Percentiles rank a stretch among this genome's conserved stretches.
These are phyloP conservation scores for Phaeosphaeria sp. DNA, from an alignment of 2,329 filamentous ascomycete genomes.

Conservation along the genomic window DNA sequence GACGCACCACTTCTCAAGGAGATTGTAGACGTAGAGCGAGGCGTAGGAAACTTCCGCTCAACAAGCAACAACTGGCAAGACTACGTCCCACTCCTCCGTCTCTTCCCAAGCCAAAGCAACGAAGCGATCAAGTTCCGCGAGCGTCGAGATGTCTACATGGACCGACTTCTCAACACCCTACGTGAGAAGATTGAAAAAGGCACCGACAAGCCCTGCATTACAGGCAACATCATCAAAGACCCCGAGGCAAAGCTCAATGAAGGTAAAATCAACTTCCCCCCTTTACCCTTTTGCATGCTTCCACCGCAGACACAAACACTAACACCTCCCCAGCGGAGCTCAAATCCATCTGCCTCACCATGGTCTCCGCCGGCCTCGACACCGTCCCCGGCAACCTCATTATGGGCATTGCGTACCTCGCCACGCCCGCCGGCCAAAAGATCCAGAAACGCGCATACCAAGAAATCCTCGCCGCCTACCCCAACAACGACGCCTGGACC, in stretches of 20 bases:
- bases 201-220: conserved; percentile 72
- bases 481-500: conserved; percentile 77
- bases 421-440: conserved; percentile 69
- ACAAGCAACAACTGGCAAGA: conserved; percentile 88
- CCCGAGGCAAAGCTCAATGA: conserved; percentile 73
- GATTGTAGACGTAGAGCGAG: conserved; percentile 77
- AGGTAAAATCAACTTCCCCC: conserved; percentile 50
- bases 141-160: conserved; percentile 72
- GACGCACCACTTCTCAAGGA: conserved; percentile 73
- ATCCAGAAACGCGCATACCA: conserved; percentile 74
- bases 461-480: conserved; percentile 75
- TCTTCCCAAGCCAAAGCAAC: conserved; percentile 67
- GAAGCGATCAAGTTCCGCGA: conserved; percentile 70
- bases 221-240: conserved; percentile 73
- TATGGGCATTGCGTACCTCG: conserved; percentile 79
- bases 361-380: conserved; percentile 82
- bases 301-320: not conserved
- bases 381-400: conserved; percentile 81
- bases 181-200: conserved; percentile 68
- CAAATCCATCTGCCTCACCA: conserved; percentile 81
- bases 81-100: conserved; percentile 76
- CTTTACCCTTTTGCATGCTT: not conserved
- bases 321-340: conserved; percentile 66
- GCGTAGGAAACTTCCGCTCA: conserved; percentile 76
- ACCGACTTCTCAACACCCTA: conserved; percentile 64